Evolutionary conservation across 2,329 filamentous ascomycete species (phyloP).

Genomic region (Zalaria obscura): DNA sequence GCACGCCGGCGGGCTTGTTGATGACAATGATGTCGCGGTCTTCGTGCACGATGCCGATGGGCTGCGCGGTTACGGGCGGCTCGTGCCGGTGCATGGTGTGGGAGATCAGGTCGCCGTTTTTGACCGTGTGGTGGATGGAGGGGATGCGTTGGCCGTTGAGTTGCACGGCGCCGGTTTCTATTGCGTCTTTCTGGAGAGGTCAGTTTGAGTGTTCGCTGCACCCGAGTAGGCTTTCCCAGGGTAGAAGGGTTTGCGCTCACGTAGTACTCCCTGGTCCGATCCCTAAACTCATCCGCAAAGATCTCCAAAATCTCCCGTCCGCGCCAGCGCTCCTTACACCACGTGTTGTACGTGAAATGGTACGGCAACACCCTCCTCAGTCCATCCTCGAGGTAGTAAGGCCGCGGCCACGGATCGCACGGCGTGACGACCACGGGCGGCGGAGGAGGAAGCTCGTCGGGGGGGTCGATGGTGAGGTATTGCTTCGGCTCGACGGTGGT

Average conservation of each 20-base stretch:
- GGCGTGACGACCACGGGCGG: constrained; percentile 37
- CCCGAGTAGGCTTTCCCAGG: background rate
- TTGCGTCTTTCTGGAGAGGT: constrained; percentile 48
- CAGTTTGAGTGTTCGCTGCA: constrained; percentile 6
- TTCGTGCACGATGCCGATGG: constrained; percentile 76
- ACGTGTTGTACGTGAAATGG: constrained; percentile 88
- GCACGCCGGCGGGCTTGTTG: constrained; percentile 89
- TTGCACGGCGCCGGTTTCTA: constrained; percentile 62
- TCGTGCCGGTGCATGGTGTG: constrained; percentile 94
- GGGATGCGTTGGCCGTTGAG: constrained; percentile 63
- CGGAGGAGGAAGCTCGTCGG: constrained; percentile 28
- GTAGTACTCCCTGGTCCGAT: constrained; percentile 78
- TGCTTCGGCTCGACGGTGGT: constrained; percentile 15
- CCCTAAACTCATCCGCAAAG: constrained; percentile 83
- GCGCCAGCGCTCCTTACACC: constrained; percentile 87
- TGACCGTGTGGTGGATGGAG: constrained; percentile 53
- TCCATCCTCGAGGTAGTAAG: constrained; percentile 74
- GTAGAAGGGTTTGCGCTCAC: constrained; percentile 25
- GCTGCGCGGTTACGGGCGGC: constrained; percentile 71
- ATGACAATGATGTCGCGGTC: constrained; percentile 90
- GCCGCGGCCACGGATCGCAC: constrained; percentile 47
- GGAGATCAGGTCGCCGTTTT: constrained; percentile 81
- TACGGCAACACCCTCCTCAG: constrained; percentile 76
- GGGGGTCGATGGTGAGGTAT: constrained; percentile 11
- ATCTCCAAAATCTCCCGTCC: constrained; percentile 70